A percentile compares a stretch with the other conserved stretches of the same genome.
Evolutionary conservation across 2,329 filamentous ascomycete genomes (phyloP).

Genomic region (Podosphaera fusca): DNA sequence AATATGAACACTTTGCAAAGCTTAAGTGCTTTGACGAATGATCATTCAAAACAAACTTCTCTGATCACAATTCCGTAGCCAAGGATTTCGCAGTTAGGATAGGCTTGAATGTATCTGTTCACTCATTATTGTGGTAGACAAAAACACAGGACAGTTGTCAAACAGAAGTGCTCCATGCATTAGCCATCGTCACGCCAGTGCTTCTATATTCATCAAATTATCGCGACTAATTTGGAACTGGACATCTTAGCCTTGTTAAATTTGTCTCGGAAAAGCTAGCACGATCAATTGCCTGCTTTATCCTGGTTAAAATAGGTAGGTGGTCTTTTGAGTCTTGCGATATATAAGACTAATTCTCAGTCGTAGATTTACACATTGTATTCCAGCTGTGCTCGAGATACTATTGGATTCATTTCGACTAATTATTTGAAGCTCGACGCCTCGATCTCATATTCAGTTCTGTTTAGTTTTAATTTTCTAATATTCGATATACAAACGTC

Average conservation of each 20-base stretch:
- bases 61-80: not conserved
- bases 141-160: not conserved
- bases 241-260: not conserved
- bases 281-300: not conserved
- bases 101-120: no score
- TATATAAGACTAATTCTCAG: not conserved
- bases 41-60: not conserved
- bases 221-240: not conserved
- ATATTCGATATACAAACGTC: slow-evolving; percentile 3
- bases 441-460: slow-evolving; percentile 6
- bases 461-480: slow-evolving; percentile 7
- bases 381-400: slow-evolving; percentile 12
- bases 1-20: not conserved
- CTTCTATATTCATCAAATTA: not conserved
- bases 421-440: slow-evolving; percentile 13
- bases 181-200: not conserved
- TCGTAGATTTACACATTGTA: not conserved
- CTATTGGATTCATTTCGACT: slow-evolving; percentile 5
- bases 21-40: not conserved
- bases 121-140: not conserved
- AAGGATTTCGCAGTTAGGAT: not conserved
- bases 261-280: not conserved
- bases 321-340: not conserved
- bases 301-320: not conserved
- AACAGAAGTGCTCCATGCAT: not conserved